Evolutionary conservation across 2,329 filamentous ascomycete genomes (phyloP), one percentile per base, ranked within the genome.

Genomic region (Aureobasidium leucospermi): DNA sequence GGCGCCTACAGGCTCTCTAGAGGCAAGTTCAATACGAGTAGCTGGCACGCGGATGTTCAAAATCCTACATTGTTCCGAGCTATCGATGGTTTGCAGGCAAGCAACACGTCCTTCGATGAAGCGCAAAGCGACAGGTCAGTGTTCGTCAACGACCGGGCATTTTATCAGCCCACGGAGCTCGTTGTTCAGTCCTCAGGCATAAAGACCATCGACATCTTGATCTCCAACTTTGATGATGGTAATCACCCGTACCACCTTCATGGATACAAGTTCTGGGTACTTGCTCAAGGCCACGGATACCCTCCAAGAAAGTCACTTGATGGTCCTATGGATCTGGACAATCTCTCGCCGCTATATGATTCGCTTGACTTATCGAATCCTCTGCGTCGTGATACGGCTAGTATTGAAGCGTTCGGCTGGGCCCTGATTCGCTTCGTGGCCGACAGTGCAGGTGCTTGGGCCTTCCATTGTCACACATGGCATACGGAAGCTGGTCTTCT

Each of bases 381-480:
- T 3, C 68, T 80, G 3, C 73, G 77, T n/a, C 71, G 80, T 42
- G 81, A 83, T 64, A 81, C 80, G 1, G 73, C 81, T 3, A 79
- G 79, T 0, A 73, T 81, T 0, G 79, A 82, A 65, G 78, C 76
- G 0, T 83, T 79, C 55, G 80, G 79, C 0, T 84, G 80, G 81
- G 72, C 77, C 2, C 65, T 81, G n/a, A 67, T 85, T 11, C 72
- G 82, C 58, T 76, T 84, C 13, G 72, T 81, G 2, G 75, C 81
- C 0, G 81, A 85, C 61, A 85, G 84, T 65, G 78, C 81, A 0
- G 82, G 82, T 0, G 64, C 81, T 1, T 85, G 82, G 82, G 75
- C 79, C 0, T 77, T 85, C 23, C 82, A 84, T 66, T 85, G 82
- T 63, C 82, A 85, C 63, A 78, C 75, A 0, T 85, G 82, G 82